A percentile compares a stretch with the other conserved stretches of the same genome.
Conservation (phyloP, 2,329 filamentous ascomycete genomes). For the Cordyceps javanica region DNA sequence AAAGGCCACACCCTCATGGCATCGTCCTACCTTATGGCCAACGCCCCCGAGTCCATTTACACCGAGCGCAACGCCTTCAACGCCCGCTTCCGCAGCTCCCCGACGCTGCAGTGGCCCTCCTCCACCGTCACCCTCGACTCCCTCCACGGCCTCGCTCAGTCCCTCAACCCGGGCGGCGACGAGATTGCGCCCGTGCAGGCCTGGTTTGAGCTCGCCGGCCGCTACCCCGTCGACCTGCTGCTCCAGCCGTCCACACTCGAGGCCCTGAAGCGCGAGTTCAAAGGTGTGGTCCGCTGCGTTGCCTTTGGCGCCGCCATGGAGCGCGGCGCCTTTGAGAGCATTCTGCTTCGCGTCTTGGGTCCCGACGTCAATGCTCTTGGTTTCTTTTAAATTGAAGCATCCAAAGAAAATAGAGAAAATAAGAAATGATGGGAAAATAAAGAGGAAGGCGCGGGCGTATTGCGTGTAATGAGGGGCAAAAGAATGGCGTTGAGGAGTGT, state of each 20-base stretch:
- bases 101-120: conserved; percentile 30
- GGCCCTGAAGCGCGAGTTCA: conserved; percentile 34
- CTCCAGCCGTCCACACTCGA: conserved; percentile 29
- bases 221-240: conserved; percentile 35
- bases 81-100: conserved; percentile 19
- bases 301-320: conserved; percentile 43
- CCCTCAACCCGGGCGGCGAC: conserved; percentile 34
- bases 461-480: no score
- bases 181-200: conserved; percentile 48
- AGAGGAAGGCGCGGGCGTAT: background rate
- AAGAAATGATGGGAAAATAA: background rate
- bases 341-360: conserved; percentile 35
- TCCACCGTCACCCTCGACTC: conserved; percentile 35
- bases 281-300: conserved; percentile 38
- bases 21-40: conserved; percentile 34
- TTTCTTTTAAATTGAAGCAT: background rate
- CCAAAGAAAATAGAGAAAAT: background rate
- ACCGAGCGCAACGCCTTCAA: conserved; percentile 19
- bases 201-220: conserved; percentile 45
- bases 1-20: conserved; percentile 41
- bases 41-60: conserved; percentile 31
- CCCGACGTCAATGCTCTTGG: background rate
- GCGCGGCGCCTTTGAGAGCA: conserved; percentile 39
- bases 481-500: background rate
- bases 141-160: conserved; percentile 39